Evolutionary conservation across 2,329 filamentous ascomycete genomes (phyloP).

Genomic region (Xylariaceae sp.): DNA sequence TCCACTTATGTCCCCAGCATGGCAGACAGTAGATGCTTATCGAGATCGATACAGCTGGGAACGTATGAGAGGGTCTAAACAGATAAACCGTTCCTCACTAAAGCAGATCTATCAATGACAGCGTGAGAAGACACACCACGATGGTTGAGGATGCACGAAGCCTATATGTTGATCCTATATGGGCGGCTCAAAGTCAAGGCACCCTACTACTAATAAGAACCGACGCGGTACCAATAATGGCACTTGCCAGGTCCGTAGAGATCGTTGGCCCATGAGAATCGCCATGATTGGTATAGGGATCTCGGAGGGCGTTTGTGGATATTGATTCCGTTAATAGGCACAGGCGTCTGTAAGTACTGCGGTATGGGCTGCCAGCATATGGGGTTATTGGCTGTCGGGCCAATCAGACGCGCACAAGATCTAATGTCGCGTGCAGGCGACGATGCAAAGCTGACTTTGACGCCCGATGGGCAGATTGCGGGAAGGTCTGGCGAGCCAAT

Average conservation of each 20-base stretch:
- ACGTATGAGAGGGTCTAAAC: neutral
- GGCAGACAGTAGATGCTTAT: slow-evolving; percentile 13
- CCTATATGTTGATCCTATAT: slow-evolving; percentile 29
- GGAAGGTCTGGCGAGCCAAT: slow-evolving; percentile 15
- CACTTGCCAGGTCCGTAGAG: slow-evolving; percentile 22
- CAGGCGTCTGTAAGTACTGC: slow-evolving; percentile 3
- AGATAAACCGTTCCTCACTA: neutral
- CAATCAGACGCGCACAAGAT: slow-evolving; percentile 12
- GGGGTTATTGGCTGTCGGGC: neutral
- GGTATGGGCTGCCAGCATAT: neutral
- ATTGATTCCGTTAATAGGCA: slow-evolving; percentile 13
- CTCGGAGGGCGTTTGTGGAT: slow-evolving; percentile 19
- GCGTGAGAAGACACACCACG: neutral
- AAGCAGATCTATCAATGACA: slow-evolving; percentile 6
- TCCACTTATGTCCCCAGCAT: slow-evolving; percentile 23
- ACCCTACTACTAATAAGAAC: neutral
- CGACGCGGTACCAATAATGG: neutral
- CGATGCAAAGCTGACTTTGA: slow-evolving; percentile 16
- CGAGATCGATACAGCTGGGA: slow-evolving; percentile 4
- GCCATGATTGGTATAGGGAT: slow-evolving; percentile 17
- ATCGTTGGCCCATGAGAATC: slow-evolving; percentile 8
- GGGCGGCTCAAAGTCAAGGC: neutral
- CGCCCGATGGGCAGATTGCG: slow-evolving; percentile 21
- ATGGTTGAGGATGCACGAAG: slow-evolving; percentile 14
- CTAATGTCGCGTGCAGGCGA: slow-evolving; percentile 19